Evolutionary conservation across 192 early-diverging fungal genomes (phyloP).

Genomic region (Dissophora ornata): DNA sequence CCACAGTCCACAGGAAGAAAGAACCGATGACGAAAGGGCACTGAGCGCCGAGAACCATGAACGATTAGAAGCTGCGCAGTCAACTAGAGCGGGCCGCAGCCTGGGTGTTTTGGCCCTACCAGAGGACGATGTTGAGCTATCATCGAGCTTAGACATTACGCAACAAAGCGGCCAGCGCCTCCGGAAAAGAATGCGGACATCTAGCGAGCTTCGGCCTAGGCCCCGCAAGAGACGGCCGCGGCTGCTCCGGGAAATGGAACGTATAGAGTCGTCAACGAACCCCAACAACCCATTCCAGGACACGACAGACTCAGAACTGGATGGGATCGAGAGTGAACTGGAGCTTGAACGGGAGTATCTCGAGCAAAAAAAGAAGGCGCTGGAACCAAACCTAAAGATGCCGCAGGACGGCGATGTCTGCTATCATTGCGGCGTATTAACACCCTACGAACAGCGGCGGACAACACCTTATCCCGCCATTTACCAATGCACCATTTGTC

Average conservation of each 20-base stretch:
- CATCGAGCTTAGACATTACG: no score
- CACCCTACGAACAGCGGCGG: constrained; percentile 6
- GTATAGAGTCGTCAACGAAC: constrained; percentile 5
- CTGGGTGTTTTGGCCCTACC: no score
- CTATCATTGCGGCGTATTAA: constrained; percentile 17
- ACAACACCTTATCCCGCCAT: constrained; percentile 12
- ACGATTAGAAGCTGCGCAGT: no score
- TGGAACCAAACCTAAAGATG: constrained; percentile 4
- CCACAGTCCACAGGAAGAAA: no score
- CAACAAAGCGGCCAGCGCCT: no score
- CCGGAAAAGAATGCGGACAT: no score
- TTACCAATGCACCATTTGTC: constrained; percentile 7
- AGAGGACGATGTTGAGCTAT: no score
- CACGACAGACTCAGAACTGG: constrained; percentile 22
- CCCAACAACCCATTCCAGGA: constrained; percentile 12
- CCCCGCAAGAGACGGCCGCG: not conserved
- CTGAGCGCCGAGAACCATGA: no score
- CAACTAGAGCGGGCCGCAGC: no score
- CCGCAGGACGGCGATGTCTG: constrained; percentile 30
- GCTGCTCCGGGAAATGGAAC: not conserved
- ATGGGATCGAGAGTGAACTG: constrained; percentile 25
- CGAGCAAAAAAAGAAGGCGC: not conserved
- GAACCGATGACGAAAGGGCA: no score
- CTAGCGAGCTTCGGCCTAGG: no score
- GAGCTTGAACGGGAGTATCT: constrained; percentile 20